A percentile compares a stretch with the other conserved stretches of the same genome.
These are phyloP conservation scores for Reutealis trisperma DNA, from an alignment of 345 rosid genomes.

Conservation along the genomic window DNA sequence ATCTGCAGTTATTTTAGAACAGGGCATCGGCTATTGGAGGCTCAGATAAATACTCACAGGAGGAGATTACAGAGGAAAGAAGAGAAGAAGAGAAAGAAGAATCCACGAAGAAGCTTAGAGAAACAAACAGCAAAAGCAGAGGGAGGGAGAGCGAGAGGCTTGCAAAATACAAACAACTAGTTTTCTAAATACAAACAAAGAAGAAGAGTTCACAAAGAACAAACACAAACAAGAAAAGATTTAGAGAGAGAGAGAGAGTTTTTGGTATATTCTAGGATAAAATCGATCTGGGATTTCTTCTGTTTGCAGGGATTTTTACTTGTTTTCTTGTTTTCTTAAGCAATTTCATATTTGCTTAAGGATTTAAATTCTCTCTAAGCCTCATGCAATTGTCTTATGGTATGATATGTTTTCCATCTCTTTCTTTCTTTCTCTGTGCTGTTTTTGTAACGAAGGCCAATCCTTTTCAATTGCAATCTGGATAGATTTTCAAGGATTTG, in stretches of 20 bases:
- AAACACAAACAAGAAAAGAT: not conserved
- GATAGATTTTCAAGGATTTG: not conserved
- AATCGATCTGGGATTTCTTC: constrained; percentile 7
- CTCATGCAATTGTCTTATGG: constrained; percentile 26
- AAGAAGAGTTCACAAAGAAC: not conserved
- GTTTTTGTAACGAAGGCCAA: not conserved
- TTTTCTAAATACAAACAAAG: not conserved
- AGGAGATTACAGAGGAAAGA: not conserved
- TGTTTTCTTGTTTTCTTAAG: constrained; percentile 9
- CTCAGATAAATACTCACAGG: constrained; percentile 4
- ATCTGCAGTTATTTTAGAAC: constrained; percentile 9
- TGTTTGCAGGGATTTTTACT: not conserved
- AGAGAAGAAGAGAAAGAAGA: not conserved
- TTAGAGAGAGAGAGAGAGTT: not conserved
- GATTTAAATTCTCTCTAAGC: no score
- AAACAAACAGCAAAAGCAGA: not conserved
- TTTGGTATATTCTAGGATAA: not conserved
- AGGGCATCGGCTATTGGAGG: not conserved
- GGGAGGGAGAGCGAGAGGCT: not conserved
- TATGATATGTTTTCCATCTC: constrained; percentile 7
- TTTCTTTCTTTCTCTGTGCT: not conserved
- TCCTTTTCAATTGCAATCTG: not conserved
- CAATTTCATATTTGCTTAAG: not conserved
- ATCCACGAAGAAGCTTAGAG: not conserved
- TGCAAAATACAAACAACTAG: not conserved